Conservation (phyloP, 306 rosid species). For the Abrus precatorius region DNA sequence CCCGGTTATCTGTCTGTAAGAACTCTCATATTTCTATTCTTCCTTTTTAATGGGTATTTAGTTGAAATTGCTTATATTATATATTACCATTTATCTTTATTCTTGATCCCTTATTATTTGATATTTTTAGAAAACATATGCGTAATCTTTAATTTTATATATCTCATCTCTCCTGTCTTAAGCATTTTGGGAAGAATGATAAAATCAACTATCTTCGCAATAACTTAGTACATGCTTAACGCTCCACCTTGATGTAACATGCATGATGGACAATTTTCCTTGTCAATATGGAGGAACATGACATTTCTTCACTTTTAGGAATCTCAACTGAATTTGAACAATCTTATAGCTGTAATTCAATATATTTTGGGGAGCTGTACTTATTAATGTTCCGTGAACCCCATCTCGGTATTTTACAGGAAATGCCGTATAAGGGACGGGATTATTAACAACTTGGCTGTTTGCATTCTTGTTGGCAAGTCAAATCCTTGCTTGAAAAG, state of each 20-base stretch:
- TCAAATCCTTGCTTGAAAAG: slow-evolving; percentile 45
- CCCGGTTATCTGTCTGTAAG: slow-evolving; percentile 92
- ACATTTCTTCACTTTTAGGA: neutral
- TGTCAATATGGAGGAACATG: slow-evolving; percentile 2
- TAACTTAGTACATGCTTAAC: slow-evolving; percentile 8
- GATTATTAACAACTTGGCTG: slow-evolving; percentile 68
- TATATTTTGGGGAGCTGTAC: neutral
- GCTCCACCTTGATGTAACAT: slow-evolving; percentile 36
- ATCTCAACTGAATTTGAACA: slow-evolving; percentile 36
- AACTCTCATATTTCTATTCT: slow-evolving; percentile 22
- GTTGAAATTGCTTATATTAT: neutral
- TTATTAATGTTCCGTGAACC: slow-evolving; percentile 11
- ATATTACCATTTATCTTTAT: slow-evolving; percentile 19
- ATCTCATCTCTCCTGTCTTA: neutral
- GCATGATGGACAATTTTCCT: slow-evolving; percentile 32
- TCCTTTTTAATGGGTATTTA: neutral
- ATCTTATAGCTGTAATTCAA: slow-evolving; percentile 2
- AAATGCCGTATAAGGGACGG: slow-evolving; percentile 82
- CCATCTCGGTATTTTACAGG: slow-evolving; percentile 62
- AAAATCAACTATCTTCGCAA: slow-evolving; percentile 7
- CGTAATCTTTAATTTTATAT: slow-evolving; percentile 1
- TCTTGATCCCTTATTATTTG: slow-evolving; percentile 19
- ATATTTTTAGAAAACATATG: slow-evolving; percentile 21
- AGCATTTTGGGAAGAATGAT: neutral
- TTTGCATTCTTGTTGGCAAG: slow-evolving; percentile 42